Base-by-base conservation (phyloP, 2,329 filamentous ascomycete genomes). In the Apiospora malaysiana region DNA sequence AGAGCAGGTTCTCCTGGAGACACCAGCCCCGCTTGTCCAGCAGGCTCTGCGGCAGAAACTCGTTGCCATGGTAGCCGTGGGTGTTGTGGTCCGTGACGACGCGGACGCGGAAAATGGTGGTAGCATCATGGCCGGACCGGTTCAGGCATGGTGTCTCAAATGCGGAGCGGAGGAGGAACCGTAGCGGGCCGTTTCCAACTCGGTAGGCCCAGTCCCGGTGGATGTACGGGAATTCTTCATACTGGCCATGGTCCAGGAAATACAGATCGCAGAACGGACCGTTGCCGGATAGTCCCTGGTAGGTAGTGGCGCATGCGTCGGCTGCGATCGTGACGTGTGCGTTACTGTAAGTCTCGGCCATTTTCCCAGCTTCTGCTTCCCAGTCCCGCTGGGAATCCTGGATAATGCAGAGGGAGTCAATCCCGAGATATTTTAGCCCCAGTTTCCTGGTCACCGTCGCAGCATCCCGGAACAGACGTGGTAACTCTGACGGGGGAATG, bases 381-480 rank as follows among this genome's bases (percentile, higher is more conserved):
- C 72, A 74, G 25, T 75, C 74, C 16, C 71, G 45, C 9, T 25
- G n/a, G 5, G 70, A 70, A 43, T 73, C 69, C 32, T 74, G 72
- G 47, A 72, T 67, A 32, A 75, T 74, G 32, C 74, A 74, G 4
- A 74, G 68, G 18, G 65, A 68, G 46, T 75, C 72, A n/a, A 74
- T 71, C 74, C 72, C 72, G 14, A 74, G 68, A 65, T 72, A 74
- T 23, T 32, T 42, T 0, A 70, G 32, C 21, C 69, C 69, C 3
- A 69, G 14, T 8, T 42, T 40, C 8, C 32, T 47, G 3, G 49
- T 63, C 0, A 69, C 47, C 12, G 6, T 25, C 7, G 59, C 49
- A 4, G 68, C 49, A 7, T 69, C 68, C 40, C 42, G 51, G 14
- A 69, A 68, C 2, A 45, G 42, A 32, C 32, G 32, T 32, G 32